Evolutionary conservation across 116 monocot genomes (phyloP), one percentile per base, ranked within the genome.

Genomic region (Trichopus zeylanicus): DNA sequence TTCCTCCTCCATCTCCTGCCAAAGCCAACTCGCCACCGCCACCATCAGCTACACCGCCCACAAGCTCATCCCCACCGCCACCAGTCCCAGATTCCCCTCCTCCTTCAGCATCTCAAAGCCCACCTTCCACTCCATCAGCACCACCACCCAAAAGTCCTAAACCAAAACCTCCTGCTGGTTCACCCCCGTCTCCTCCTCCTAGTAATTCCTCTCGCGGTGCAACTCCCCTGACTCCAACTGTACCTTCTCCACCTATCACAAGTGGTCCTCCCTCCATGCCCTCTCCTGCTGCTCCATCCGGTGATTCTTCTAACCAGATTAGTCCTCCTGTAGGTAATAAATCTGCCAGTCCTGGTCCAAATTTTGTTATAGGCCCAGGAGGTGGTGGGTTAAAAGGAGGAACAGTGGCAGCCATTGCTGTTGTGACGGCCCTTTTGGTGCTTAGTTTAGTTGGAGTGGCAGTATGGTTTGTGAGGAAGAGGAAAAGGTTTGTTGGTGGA

Each of bases 391-490:
- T 22, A 7, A 22, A 5, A 5, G 22, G 22, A 0, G 49, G 22
- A 37, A 61, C 66, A 10, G 67, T 47, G 3, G 56, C 67, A 13
- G 57, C 71, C 4, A 42, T 77, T 35, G 77, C 54, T 23, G 71
- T 67, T 12, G 49, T 77, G 18, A 28, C 77, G 6, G 62, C 67
- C 16, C 53, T 77, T 1, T 55, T 71, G 22, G 62, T 71, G 48
- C 71, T 77, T 42, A 62, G 60, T 35, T 77, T 77, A 38, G 32
- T 71, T 18, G 77, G 71, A 26, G 61, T 61, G 20, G 71, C 62
- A 5, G 49, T 71, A 33, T 77, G 61, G 71, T 67, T 77, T 37
- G 77, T 77, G 31, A 67, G 52, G 51, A 61, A 77, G 24, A 31
- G 56, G 11, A 66, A 62, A 21, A 51, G 55, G 62, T 61, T 62